phyloP scores from a whole-genome alignment of 352 stramenopile genomes.

The Globisporangium ultimum region DNA sequence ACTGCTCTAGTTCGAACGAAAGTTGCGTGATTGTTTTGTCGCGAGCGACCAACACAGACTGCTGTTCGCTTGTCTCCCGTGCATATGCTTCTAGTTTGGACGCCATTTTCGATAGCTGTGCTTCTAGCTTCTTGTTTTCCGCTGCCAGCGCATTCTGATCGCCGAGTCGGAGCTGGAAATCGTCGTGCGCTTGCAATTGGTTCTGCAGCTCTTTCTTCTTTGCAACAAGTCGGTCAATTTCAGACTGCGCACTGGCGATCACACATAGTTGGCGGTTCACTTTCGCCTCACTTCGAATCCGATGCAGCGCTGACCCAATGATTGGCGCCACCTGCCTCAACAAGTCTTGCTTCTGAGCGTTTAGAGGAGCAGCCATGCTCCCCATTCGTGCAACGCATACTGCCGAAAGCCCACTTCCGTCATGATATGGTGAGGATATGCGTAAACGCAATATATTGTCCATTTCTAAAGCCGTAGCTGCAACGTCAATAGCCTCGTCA shows the following conservation, averaged over 20 bases:
- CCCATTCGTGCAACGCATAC: constrained; percentile 9
- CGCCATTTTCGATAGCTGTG: background rate
- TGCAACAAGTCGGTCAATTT: constrained; percentile 2
- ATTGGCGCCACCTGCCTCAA: constrained; percentile 3
- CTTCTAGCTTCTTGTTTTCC: constrained; percentile 9
- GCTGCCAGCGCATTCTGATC: constrained; percentile 1
- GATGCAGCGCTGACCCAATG: constrained; percentile 5
- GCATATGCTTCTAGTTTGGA: background rate
- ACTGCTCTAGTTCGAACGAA: constrained; percentile 17
- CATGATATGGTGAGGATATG: constrained; percentile 2
- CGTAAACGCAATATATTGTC: constrained; percentile 15
- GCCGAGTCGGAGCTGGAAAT: background rate
- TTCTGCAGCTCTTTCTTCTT: constrained; percentile 3
- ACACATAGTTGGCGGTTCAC: background rate
- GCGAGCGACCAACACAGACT: background rate
- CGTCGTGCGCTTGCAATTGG: background rate
- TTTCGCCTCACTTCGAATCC: constrained; percentile 1
- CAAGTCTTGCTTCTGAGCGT: constrained; percentile 7
- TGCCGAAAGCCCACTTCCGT: background rate
- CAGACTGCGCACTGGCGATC: background rate
- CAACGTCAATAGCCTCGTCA: background rate
- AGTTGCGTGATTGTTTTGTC: constrained; percentile 11
- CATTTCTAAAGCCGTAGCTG: constrained; percentile 5
- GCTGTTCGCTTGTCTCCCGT: constrained; percentile 4
- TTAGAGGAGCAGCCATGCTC: background rate